Base-by-base conservation (phyloP, 805 yeast species). In the Yamadazyma sp. region DNA sequence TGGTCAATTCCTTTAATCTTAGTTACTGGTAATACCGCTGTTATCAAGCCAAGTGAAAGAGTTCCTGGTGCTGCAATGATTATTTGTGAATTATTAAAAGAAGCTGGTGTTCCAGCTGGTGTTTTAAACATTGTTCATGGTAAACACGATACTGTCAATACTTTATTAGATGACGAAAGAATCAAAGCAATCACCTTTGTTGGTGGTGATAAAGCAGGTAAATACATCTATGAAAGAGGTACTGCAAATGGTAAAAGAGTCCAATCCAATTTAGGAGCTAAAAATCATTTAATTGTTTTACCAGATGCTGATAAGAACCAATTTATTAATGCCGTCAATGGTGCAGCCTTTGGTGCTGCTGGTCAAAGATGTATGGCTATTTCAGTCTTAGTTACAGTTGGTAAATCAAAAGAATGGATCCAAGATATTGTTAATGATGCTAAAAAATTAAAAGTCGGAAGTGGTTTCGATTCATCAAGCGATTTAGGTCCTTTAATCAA, bases 281-380 rank as follows among this genome's bases (percentile, higher is more conserved):
- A 82, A 64, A 82, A 82, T 69, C 91, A 82, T 58, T 73, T 82
- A 51, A 72, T 83, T 36, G 76, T 82, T 12, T 64, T 80, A 43
- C 86, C 88, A 12, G 89, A 82, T 50, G 86, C 87, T 30, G 75
- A 80, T 60, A 75, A 77, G 57, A 59, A 64, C 42, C 76, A 76
- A 43, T 74, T 84, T 31, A 62, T 82, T 47, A 78, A 76, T 53
- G 80, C 84, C 36, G 63, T 82, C 31, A 78, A 70, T 39, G 83
- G 86, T 32, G 87, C 89, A 35, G 85, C 87, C 16, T 82, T 82
- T 58, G 87, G 89, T 21, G 88, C 89, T 33, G 88, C 89, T 13
- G 91, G 89, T 43, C 91, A 82, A 69, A 76, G 88, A 55, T 82
- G 91, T 62, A 78, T 82, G 84, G 85, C 86, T 8, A 77, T 83